Percentiles rank a stretch among this genome's conserved stretches.
phyloP scores from a whole-genome alignment of 768 basidiomycete genomes.

The Mycena belliarum region DNA sequence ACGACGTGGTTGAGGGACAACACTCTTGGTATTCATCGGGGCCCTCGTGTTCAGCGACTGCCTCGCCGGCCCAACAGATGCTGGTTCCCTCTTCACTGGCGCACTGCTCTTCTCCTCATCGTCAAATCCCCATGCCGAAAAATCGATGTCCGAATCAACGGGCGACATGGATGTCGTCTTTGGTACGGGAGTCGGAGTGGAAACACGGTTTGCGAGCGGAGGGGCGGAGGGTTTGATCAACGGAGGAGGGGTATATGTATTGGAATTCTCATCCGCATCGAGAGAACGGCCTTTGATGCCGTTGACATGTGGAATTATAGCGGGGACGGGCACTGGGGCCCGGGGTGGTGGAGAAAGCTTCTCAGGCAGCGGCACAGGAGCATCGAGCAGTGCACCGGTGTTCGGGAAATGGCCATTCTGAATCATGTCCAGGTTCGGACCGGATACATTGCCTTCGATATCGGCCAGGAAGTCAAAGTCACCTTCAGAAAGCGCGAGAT shows the following conservation, averaged over 20 bases:
- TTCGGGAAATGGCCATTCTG: conserved; percentile 4
- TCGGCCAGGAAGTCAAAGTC: conserved; percentile 84
- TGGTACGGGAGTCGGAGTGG: conserved; percentile 1
- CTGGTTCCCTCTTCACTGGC: conserved; percentile 6
- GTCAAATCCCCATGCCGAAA: conserved; percentile 21
- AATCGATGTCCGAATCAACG: conserved; percentile 16
- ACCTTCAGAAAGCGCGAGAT: conserved; percentile 70
- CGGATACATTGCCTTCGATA: conserved; percentile 29
- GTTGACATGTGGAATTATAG: background rate
- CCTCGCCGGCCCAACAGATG: background rate
- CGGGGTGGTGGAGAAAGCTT: conserved; percentile 52
- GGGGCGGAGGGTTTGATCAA: conserved; percentile 3
- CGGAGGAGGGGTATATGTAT: conserved; percentile 7
- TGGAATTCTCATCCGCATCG: conserved; percentile 15
- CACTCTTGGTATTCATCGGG: conserved; percentile 1
- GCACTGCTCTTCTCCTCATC: conserved; percentile 15
- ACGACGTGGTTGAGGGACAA: conserved; percentile 25
- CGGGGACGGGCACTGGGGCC: conserved; percentile 31
- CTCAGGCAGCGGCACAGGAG: conserved; percentile 42
- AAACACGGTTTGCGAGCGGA: background rate
- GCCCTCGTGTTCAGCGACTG: conserved; percentile 11
- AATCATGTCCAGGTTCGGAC: background rate
- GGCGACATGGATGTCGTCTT: conserved; percentile 2
- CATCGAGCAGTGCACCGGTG: conserved; percentile 18
- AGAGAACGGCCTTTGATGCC: conserved; percentile 5